Conservation (phyloP, 176 grass and related monocot species). For the Oryza glumipatula region DNA sequence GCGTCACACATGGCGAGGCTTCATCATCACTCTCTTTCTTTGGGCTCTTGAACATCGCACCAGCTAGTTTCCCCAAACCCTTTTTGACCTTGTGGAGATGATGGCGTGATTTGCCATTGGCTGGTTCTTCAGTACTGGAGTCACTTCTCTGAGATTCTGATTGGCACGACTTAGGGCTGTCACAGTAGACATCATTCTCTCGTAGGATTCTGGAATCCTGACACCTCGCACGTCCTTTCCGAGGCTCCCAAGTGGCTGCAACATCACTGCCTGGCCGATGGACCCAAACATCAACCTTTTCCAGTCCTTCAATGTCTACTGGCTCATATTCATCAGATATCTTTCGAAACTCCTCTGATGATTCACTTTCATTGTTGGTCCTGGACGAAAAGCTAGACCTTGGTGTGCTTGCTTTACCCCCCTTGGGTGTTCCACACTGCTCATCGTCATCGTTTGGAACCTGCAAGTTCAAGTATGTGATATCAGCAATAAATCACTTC, state of each 20-base stretch:
- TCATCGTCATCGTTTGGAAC: conserved; percentile 39
- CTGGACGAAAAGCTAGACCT: conserved; percentile 41
- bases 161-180: conserved; percentile 53
- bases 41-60: conserved; percentile 53
- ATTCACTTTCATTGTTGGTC: conserved; percentile 38
- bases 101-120: conserved; percentile 36
- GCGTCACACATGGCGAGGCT: conserved; percentile 33
- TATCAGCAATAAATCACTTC: background rate
- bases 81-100: conserved; percentile 62
- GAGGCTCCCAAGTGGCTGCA: conserved; percentile 62
- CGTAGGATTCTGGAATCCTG: conserved; percentile 60
- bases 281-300: conserved; percentile 80
- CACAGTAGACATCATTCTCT: conserved; percentile 48
- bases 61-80: conserved; percentile 73
- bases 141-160: conserved; percentile 70
- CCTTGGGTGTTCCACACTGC: conserved; percentile 37
- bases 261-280: conserved; percentile 72
- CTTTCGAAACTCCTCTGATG: conserved; percentile 41
- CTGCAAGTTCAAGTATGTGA: conserved; percentile 31
- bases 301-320: conserved; percentile 72
- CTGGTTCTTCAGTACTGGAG: conserved; percentile 62
- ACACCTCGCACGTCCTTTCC: conserved; percentile 63
- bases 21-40: conserved; percentile 46
- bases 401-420: conserved; percentile 43
- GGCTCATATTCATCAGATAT: conserved; percentile 83